phyloP scores from a whole-genome alignment of 2,329 filamentous ascomycete species.

The Elsinoe necatrix region DNA sequence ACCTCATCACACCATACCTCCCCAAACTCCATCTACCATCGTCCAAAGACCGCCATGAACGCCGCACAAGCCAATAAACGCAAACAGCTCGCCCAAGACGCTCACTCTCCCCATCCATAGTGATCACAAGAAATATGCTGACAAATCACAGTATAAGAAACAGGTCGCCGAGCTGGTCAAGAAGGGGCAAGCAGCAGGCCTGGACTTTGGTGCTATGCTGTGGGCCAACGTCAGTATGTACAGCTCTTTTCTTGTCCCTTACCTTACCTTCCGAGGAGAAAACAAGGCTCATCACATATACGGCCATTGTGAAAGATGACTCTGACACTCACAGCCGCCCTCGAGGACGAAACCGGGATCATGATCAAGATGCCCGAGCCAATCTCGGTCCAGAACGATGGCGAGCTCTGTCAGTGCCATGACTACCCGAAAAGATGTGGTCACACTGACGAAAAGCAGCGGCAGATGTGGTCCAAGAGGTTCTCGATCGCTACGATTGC shows the following conservation, averaged over 20 bases:
- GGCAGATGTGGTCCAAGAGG: background rate
- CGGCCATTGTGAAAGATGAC: too few species aligned
- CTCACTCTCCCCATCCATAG: background rate
- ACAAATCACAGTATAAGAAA: background rate
- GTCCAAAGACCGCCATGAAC: background rate
- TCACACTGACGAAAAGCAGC: background rate
- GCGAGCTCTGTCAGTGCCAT: background rate
- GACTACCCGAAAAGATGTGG: background rate
- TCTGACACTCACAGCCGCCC: background rate
- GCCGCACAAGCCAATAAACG: background rate
- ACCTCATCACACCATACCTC: background rate
- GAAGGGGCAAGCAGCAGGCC: background rate
- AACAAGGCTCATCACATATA: too few species aligned
- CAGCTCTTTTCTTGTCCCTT: background rate
- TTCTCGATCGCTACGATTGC: background rate
- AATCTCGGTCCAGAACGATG: background rate
- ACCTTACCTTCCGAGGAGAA: too few species aligned
- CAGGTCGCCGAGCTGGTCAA: background rate
- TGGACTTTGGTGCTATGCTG: background rate
- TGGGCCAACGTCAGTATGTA: background rate
- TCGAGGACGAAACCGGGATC: background rate
- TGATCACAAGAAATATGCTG: background rate
- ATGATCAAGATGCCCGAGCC: background rate
- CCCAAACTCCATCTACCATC: background rate
- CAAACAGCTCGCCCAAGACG: background rate